Base-by-base conservation (phyloP, 192 early-diverging fungal genomes). In the Coemansia sp. region DNA sequence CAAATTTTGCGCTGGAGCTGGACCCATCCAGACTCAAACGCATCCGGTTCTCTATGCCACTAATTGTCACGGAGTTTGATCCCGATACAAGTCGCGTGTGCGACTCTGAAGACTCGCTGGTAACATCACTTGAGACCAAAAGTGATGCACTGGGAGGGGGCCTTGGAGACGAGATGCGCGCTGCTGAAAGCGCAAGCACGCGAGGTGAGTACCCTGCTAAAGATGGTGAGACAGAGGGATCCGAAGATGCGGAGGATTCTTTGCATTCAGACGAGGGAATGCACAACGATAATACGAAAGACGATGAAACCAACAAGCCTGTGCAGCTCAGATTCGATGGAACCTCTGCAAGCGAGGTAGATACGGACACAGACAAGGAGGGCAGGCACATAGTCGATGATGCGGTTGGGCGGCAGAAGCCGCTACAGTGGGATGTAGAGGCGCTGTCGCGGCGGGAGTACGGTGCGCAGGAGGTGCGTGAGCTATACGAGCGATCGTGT, bases 1-100 rank as follows among this genome's bases (percentile, higher is more conserved):
- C 78, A 31, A 80, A 75, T 66, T 80, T 80, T 70, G 69, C 78
- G 14, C 55, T 75, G 31, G 78, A 80, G 67, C 64, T 84, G 21
- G 74, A 84, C 39, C 76, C 82, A 1, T 72, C 70, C 22, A 69
- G 66, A 25, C 71, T 84, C 23, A 75, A 70, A 36, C 72, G 82
- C 25, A 78, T 79, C 22, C 82, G 82, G 54, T 84, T 84, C 51
- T 84, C 82, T 4, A 76, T 84, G 73, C 82, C 82, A n/a, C 70
- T 78, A n/a, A 84, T 77, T 51, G 74, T 84, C 30, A 84, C 82
- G 27, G 82, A 84, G 57, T 84, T 79, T 57, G 72, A 73, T 58
- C 72, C 76, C 4, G 73, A 78, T 5, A 71, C 61, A 10, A 69
- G 67, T 53, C 69, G 70, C 9, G 63, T 71, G 14, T 83, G 65